Conservation (phyloP, 495 filamentous ascomycete genomes). For the Sporormia fimetaria region DNA sequence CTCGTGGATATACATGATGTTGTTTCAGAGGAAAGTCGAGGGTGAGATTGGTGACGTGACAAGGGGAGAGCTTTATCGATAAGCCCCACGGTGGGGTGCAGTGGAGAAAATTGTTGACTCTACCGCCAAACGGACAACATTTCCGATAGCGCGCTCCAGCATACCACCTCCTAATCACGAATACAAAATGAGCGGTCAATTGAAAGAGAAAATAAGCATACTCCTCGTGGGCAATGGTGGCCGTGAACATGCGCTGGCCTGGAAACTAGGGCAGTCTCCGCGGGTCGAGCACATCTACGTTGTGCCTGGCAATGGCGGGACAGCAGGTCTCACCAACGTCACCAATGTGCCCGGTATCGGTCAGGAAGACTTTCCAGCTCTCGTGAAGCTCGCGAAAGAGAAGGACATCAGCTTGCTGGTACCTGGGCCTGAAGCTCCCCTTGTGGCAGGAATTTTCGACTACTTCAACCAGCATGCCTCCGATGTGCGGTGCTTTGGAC, state of each 20-base stretch:
- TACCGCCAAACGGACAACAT: too few species aligned
- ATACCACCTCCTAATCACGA: too few species aligned
- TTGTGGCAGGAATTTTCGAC: slow-evolving; percentile 82
- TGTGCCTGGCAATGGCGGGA: slow-evolving; percentile 84
- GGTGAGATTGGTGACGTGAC: too few species aligned
- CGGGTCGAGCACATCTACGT: slow-evolving; percentile 53
- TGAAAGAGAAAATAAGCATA: slow-evolving; percentile 35
- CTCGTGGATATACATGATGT: too few species aligned
- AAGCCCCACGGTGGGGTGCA: too few species aligned
- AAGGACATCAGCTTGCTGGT: slow-evolving; percentile 73
- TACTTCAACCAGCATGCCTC: slow-evolving; percentile 49
- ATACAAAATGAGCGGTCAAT: too few species aligned
- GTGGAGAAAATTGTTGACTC: too few species aligned
- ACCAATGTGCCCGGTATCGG: slow-evolving; percentile 56
- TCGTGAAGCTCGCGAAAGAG: slow-evolving; percentile 62
- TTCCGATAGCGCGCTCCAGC: too few species aligned
- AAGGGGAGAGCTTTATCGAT: too few species aligned
- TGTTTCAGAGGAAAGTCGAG: too few species aligned
- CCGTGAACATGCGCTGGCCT: slow-evolving; percentile 86
- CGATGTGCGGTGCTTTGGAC: slow-evolving; percentile 76
- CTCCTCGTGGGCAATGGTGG: slow-evolving; percentile 89
- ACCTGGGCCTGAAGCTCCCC: slow-evolving; percentile 81
- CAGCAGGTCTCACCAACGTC: slow-evolving; percentile 56
- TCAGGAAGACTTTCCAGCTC: slow-evolving; percentile 61
- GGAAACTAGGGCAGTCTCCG: slow-evolving; percentile 79